Base-by-base conservation (phyloP, 495 filamentous ascomycete species). In the Podospora anserina region DNA sequence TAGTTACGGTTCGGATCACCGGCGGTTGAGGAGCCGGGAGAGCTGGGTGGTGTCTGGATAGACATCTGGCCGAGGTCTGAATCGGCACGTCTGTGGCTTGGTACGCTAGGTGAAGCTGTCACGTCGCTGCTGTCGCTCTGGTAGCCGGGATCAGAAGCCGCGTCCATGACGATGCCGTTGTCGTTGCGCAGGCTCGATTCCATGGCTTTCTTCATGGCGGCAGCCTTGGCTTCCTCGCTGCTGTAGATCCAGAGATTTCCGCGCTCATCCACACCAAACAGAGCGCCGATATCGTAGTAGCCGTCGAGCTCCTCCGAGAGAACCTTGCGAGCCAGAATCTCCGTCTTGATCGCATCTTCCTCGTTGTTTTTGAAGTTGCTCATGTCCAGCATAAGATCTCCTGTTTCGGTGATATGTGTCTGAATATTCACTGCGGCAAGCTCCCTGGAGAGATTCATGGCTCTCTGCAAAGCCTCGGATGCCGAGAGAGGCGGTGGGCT, bases 241-340 rank as follows among this genome's bases (percentile, higher is more conserved):
- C 92, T 95, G 79, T 98, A 99, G 65, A 98, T 98, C 96, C 95
- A 98, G 11, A 99, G 82, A 74, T 99, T 98, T 5, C 95, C 95
- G 61, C 94, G 88, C 72, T 96, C 93, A 74, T 99, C 95, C 27
- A 92, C 92, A 7, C 92, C 94, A 75, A 99, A 97, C 6, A 99
- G 84, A 28, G 95, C 90, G 32, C 94, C 94, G 73, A 99, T 94
- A 75, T 99, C 96, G 76, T 97, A 97, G 71, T 92, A 91, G 18
- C 94, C 95, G 76, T 97, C 92, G 23, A 98, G 80, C 77, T 98
- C 96, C 74, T 98, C 93, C 0, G 92, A 86, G n/a, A 98, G 86
- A 30, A 99, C 93, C 74, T 93, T 96, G n/a, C 96, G 89, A 5
- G 95, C 96, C 68, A 98, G 85, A 26, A 96, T 87, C 77, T 99